Base-by-base conservation (phyloP, 164 flowering plant genomes). In the Piper betle region DNA sequence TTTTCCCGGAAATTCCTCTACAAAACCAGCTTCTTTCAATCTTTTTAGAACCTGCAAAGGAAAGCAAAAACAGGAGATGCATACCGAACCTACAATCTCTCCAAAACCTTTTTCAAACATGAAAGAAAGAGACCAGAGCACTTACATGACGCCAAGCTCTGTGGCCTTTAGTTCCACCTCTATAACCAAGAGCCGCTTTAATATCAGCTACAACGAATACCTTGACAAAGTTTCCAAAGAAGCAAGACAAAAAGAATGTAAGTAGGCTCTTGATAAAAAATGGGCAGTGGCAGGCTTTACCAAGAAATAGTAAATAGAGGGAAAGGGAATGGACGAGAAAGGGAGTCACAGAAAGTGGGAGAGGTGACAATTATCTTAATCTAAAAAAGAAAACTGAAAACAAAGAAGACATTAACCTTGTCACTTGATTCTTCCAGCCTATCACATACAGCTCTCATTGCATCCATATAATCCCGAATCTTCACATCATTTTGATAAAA, bases 191-290 rank as follows among this genome's bases (percentile, higher is more conserved):
- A 63, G 77, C 80, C 57, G 55, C 70, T 60, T 88, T 91, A 52
- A 94, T 78, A 75, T 94, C 97, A 62, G 87, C 73, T 57, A 87
- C 85, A 69, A 87, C 82, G 69, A 88, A 88, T 66, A 88, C 92
- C 98, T 93, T 74, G 50, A 43, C 50, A 43, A 43, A 43, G 50
- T 10, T 8, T 43, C 12, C 10, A 7, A 43, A 64, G n/a, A n/a
- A n/a, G n/a, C n/a, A n/a, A n/a, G 18, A 5, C 71, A 59, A 37
- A 63, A 48, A 11, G 62, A 7, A 7, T 41, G 20, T 37, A 50
- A 38, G 19, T 55, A 39, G 52, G 50, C 12, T 10, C 50, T 43
- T 43, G 1, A 43, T 10, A 43, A 43, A 43, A 43, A 2, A 8
- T 8, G 8, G 50, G 12, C 8, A 10, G 10, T 43, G 50, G 50